Percentiles rank a stretch among this genome's conserved stretches.
phyloP scores from a whole-genome alignment of 1,284 basidiomycete genomes.

The Cystobasidium sp. region DNA sequence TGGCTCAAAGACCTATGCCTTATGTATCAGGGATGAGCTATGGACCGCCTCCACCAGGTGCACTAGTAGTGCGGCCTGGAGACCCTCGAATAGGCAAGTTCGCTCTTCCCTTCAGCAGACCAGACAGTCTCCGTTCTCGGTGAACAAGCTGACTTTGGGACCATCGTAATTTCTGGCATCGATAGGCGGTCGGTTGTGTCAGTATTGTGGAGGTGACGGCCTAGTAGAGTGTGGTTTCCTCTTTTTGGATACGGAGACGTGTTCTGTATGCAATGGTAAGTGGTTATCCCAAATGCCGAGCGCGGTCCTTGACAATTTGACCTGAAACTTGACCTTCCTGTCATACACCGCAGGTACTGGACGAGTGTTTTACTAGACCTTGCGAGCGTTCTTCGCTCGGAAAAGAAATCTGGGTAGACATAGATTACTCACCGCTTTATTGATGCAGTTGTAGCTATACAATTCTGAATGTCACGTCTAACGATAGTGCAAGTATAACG shows the following conservation, averaged over 20 bases:
- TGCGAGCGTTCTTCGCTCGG: neutral
- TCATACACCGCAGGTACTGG: slow-evolving; percentile 20
- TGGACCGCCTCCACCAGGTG: slow-evolving; percentile 32
- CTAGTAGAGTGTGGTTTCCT: slow-evolving; percentile 35
- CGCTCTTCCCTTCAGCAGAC: too few relatives aligned
- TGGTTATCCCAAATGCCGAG: neutral
- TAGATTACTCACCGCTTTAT: neutral
- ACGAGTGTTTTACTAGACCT: slow-evolving; percentile 15
- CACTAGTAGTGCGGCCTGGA: slow-evolving; percentile 35
- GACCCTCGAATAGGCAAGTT: slow-evolving; percentile 37
- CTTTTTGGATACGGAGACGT: slow-evolving; percentile 35
- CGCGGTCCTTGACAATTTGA: neutral
- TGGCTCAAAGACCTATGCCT: slow-evolving; percentile 1
- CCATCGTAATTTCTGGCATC: neutral
- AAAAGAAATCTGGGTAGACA: neutral
- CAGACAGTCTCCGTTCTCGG: too few relatives aligned
- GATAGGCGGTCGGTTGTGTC: slow-evolving; percentile 38
- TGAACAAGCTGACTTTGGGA: neutral
- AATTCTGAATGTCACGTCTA: neutral
- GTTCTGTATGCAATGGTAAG: slow-evolving; percentile 34
- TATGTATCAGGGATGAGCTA: slow-evolving; percentile 29
- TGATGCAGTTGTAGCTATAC: slow-evolving; percentile 1
- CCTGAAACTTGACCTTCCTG: too few relatives aligned
- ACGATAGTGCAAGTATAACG: too few relatives aligned
- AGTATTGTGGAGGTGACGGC: slow-evolving; percentile 32